Conservation (phyloP, 176 grass and related monocot species). For the Aegilops sharonensis region DNA sequence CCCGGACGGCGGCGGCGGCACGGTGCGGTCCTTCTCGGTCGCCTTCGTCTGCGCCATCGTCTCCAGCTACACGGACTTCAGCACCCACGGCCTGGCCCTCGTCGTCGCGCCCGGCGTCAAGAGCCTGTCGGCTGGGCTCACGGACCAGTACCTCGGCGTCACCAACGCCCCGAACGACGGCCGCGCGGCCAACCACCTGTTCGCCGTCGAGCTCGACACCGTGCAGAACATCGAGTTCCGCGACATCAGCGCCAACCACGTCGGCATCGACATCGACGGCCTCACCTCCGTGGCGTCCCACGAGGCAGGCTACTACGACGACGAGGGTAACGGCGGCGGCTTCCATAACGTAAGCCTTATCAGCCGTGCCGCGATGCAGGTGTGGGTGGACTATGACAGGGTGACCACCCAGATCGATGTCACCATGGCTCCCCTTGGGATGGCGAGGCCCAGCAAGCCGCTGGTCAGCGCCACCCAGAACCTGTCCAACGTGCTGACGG, state of each 20-base stretch:
- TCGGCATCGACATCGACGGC: not conserved
- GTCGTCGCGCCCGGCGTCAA: not conserved
- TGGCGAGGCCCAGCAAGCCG: not conserved
- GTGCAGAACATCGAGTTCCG: not conserved
- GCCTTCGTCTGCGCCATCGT: constrained; percentile 12
- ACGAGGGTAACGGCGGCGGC: not conserved
- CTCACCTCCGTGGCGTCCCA: not conserved
- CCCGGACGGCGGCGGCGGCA: not conserved
- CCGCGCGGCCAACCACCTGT: not conserved
- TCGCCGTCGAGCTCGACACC: not conserved
- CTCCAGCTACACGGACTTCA: not conserved
- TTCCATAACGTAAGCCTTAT: not conserved
- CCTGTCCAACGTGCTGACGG: not conserved
- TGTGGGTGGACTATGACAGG: not conserved
- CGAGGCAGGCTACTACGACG: not conserved
- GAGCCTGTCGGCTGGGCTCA: not conserved
- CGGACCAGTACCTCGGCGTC: not conserved
- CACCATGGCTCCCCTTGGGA: not conserved
- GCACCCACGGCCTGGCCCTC: not conserved
- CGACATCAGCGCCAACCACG: not conserved
- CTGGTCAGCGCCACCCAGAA: not conserved
- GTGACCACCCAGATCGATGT: not conserved
- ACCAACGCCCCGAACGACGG: not conserved
- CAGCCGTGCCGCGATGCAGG: not conserved
- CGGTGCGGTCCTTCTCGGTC: constrained; percentile 5